Conservation (phyloP, 352 stramenopile genomes). For the Globisporangium carolinianum region DNA sequence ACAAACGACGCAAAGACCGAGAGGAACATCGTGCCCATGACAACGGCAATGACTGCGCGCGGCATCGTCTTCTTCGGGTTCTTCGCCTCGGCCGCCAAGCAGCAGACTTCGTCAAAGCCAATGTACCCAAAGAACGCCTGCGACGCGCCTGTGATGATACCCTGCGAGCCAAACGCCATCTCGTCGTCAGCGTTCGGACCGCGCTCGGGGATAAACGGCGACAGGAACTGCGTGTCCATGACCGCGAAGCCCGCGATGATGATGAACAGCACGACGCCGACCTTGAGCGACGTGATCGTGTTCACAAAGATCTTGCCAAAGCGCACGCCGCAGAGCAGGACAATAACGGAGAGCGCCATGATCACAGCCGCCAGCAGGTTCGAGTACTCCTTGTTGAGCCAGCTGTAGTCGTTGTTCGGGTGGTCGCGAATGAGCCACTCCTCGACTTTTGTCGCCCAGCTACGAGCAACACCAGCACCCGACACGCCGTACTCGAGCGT, state of each 20-base stretch:
- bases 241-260: conserved; percentile 81
- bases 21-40: conserved; percentile 64
- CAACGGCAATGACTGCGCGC: conserved; percentile 63
- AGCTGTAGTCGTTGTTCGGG: conserved; percentile 31
- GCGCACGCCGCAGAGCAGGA: conserved; percentile 78
- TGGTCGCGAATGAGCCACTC: conserved; percentile 48
- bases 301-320: conserved; percentile 90
- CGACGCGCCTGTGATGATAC: conserved; percentile 70
- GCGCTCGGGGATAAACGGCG: conserved; percentile 56
- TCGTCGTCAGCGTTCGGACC: not conserved
- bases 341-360: conserved; percentile 54
- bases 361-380: conserved; percentile 65
- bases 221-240: conserved; percentile 79
- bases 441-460: conserved; percentile 89
- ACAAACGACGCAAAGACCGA: conserved; percentile 67
- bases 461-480: conserved; percentile 86
- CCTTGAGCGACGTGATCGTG: conserved; percentile 77
- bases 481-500: conserved; percentile 92
- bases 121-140: conserved; percentile 91
- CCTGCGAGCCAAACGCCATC: conserved; percentile 26
- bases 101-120: conserved; percentile 92
- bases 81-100: conserved; percentile 68
- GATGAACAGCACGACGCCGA: conserved; percentile 89
- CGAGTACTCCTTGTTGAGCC: conserved; percentile 49
- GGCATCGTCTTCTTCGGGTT: conserved; percentile 70